Conservation (phyloP, 495 filamentous ascomycete species). For the Aspergillus campestris region DNA sequence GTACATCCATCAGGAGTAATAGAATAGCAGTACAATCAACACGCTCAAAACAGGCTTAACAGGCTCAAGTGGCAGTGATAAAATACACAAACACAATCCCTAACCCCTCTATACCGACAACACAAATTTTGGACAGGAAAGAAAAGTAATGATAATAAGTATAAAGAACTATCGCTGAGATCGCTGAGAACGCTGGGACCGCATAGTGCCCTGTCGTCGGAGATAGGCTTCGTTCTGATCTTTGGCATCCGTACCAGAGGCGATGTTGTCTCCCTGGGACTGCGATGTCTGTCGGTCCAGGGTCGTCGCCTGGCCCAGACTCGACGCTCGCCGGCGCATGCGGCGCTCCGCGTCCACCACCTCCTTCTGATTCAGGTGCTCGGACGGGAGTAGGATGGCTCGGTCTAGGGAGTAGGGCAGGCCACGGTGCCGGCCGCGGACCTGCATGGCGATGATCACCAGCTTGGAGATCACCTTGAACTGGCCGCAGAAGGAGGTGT, state of each 20-base stretch:
- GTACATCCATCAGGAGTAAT: no score
- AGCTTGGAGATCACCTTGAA: slow-evolving; percentile 80
- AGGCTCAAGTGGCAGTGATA: no score
- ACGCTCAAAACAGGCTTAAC: no score
- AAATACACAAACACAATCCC: no score
- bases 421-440: slow-evolving; percentile 86
- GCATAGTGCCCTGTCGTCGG: slow-evolving; percentile 24
- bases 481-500: slow-evolving; percentile 71
- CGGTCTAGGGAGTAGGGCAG: slow-evolving; percentile 87
- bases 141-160: no score
- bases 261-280: slow-evolving; percentile 13
- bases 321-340: slow-evolving; percentile 47
- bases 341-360: slow-evolving; percentile 48
- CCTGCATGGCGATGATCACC: slow-evolving; percentile 86
- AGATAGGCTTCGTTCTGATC: slow-evolving; percentile 18
- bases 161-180: neutral
- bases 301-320: slow-evolving; percentile 34
- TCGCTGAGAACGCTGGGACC: slow-evolving; percentile 11
- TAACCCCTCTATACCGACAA: no score
- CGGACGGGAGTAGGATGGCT: slow-evolving; percentile 76
- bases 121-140: no score
- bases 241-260: slow-evolving; percentile 22
- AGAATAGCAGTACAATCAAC: no score
- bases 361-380: slow-evolving; percentile 64
- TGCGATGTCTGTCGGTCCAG: slow-evolving; percentile 21